Conservation (phyloP, 208 protist species). For the Angomonas deanei region DNA sequence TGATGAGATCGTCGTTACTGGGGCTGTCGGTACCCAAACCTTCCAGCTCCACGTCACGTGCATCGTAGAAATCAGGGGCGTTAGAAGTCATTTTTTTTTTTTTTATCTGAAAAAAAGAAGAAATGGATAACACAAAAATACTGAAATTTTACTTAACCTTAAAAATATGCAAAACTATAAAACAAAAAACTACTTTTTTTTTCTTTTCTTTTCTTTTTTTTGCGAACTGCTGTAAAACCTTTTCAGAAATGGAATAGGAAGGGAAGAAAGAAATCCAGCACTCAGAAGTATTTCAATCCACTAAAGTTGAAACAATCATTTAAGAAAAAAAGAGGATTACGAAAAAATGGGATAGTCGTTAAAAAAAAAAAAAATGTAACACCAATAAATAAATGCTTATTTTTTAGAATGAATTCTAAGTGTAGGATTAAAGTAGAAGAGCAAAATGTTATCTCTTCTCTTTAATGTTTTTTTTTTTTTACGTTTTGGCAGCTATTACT, state of each 20-base stretch:
- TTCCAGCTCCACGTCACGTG: background rate
- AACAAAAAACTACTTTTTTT: too few species aligned
- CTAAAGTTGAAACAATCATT: too few species aligned
- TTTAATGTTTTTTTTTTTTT: background rate
- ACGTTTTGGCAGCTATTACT: background rate
- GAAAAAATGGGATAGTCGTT: background rate
- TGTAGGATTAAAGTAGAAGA: background rate
- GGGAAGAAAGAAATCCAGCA: constrained; percentile 7
- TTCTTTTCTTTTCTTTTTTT: too few species aligned
- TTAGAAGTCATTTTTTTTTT: too few species aligned
- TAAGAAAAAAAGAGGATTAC: background rate
- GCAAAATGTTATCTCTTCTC: background rate
- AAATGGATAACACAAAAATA: too few species aligned
- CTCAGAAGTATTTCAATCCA: too few species aligned
- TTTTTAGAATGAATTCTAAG: background rate
- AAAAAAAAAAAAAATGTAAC: background rate
- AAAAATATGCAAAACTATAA: too few species aligned
- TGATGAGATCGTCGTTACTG: background rate
- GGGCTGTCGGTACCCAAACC: too few species aligned
- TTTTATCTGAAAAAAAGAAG: too few species aligned
- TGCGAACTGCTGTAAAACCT: too few species aligned
- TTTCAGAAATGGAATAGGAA: background rate
- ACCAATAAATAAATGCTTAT: background rate
- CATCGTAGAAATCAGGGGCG: too few species aligned
- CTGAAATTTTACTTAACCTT: too few species aligned